Percentiles rank a stretch among this genome's conserved stretches.
These are phyloP conservation scores for Echites panduratus DNA, from an alignment of 257 asterid species.

Conservation along the genomic window DNA sequence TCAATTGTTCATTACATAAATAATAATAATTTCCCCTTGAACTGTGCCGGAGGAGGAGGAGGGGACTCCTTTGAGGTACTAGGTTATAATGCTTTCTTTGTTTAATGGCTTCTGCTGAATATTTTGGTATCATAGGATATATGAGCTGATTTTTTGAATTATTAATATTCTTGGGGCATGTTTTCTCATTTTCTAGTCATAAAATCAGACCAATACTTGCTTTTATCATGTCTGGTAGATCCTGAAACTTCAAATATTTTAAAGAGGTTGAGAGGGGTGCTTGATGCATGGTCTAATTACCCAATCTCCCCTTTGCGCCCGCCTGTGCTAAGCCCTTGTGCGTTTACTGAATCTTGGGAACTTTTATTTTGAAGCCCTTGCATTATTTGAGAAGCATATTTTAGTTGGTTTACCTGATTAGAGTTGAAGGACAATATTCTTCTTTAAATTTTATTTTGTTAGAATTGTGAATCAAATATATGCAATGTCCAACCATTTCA, in stretches of 20 bases:
- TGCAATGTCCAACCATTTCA: not conserved
- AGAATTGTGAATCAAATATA: not conserved
- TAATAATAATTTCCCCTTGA: not conserved
- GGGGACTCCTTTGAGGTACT: constrained; percentile 14
- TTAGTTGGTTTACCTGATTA: not conserved
- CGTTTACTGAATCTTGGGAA: not conserved
- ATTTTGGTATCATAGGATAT: not conserved
- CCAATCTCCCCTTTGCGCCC: not conserved
- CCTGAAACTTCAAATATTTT: not conserved
- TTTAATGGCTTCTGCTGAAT: not conserved
- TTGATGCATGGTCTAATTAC: not conserved
- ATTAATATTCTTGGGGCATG: no score
- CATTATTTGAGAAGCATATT: not conserved
- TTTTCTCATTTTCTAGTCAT: not conserved
- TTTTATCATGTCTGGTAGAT: not conserved
- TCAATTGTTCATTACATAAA: constrained; percentile 23
- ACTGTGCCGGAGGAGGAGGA: not conserved
- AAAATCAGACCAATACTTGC: no score
- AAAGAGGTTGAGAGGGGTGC: not conserved
- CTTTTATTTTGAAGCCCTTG: not conserved
- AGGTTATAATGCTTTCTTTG: not conserved
- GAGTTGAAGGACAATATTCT: not conserved
- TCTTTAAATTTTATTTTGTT: no score
- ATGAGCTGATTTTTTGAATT: no score
- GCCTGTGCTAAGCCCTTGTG: not conserved